Evolutionary conservation across 1,284 basidiomycete species (phyloP).

Genomic region (Chondrostereum purpureum): DNA sequence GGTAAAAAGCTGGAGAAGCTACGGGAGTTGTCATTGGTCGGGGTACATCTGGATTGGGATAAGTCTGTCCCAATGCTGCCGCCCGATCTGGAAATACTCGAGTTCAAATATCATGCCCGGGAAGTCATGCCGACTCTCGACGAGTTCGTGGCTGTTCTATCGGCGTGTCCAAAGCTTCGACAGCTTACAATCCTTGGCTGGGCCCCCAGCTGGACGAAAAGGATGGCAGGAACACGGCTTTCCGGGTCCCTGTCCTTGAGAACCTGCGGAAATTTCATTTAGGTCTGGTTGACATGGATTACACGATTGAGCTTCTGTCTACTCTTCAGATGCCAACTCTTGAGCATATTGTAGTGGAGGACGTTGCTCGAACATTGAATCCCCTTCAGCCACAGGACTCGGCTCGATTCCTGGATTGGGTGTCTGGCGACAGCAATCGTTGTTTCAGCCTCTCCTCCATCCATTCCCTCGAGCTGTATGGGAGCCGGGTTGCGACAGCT

Average conservation of each 20-base stretch:
- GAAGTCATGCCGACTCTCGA: conserved; percentile 42
- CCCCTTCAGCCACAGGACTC: not conserved
- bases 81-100: conserved; percentile 34
- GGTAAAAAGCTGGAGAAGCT: conserved; percentile 25
- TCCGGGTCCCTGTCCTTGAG: conserved; percentile 23
- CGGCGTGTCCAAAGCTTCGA: conserved; percentile 31
- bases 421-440: not conserved
- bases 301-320: conserved; percentile 35
- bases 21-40: conserved; percentile 37
- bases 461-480: not conserved
- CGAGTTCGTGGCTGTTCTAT: conserved; percentile 36
- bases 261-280: conserved; percentile 32
- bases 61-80: conserved; percentile 17
- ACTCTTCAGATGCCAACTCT: conserved; percentile 36
- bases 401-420: not conserved
- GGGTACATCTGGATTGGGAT: conserved; percentile 49
- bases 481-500: not conserved
- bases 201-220: conserved; percentile 30
- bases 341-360: conserved; percentile 33
- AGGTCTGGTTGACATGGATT: conserved; percentile 39
- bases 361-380: conserved; percentile 25
- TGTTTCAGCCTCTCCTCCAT: not conserved
- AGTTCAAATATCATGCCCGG: conserved; percentile 44
- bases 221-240: not conserved
- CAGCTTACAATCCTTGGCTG: conserved; percentile 42